Percentiles rank a stretch among this genome's conserved stretches.
Evolutionary conservation across 345 rosid genomes (phyloP).

Genomic region (Eucalyptus virginea): DNA sequence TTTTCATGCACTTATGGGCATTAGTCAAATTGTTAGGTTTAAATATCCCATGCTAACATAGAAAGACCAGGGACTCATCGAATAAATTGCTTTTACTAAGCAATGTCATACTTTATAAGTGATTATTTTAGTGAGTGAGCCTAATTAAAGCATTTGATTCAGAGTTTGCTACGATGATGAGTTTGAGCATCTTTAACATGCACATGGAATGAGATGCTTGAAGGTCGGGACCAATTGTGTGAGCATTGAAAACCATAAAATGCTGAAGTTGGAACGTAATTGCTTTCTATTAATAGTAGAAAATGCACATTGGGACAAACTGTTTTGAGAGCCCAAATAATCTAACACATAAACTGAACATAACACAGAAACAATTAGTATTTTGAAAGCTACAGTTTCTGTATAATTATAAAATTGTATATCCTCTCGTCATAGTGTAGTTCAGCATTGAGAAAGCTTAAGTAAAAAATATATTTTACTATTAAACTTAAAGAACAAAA

Average conservation of each 20-base stretch:
- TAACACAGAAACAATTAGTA: neutral
- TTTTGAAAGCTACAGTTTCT: neutral
- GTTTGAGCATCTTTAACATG: neutral
- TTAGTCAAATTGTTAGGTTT: neutral
- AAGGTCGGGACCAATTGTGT: neutral
- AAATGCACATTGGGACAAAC: neutral
- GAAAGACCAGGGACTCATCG: rapidly evolving
- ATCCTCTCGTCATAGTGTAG: neutral
- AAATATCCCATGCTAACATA: neutral
- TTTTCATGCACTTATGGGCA: neutral
- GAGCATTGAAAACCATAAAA: neutral
- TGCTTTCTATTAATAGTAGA: neutral
- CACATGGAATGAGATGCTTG: neutral
- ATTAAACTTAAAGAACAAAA: neutral
- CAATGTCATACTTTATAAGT: neutral
- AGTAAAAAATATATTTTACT: neutral
- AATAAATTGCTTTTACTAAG: neutral
- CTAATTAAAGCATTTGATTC: neutral
- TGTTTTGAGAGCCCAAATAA: neutral
- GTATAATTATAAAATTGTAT: neutral
- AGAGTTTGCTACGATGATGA: rapidly evolving
- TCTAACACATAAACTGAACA: neutral
- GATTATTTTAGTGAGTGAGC: neutral
- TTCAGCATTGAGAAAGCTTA: neutral
- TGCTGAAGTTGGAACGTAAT: neutral